Evolutionary conservation across 2,329 filamentous ascomycete genomes (phyloP), one percentile per base, ranked within the genome.

Genomic region (Sarocladiaceae sp.): DNA sequence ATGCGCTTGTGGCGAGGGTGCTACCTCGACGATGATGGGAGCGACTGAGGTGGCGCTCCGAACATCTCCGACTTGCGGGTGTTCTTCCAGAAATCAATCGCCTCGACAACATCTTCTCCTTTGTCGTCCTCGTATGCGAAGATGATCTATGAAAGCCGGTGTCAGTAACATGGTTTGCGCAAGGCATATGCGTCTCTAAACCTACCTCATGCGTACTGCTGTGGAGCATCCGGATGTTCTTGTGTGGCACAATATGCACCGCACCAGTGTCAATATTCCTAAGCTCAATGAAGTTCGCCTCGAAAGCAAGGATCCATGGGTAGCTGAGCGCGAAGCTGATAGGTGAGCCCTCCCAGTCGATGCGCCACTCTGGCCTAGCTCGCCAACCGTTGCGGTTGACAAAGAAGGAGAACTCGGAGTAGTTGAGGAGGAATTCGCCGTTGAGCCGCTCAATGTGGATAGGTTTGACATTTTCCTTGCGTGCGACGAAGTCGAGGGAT

Each of bases 381-480:
- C 93, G 82, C 93, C 93, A 98, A 29, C 93, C 93, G 63, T 98
- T 97, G 57, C 93, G 82, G 66, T 98, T 97, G 60, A 98, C 93
- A 58, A 97, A 98, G 78, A 98, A 98, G 11, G 88, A 95, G 66
- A 96, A 98, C 63, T 98, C 93, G 4, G 88, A 93, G 68, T 98
- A 98, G 66, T 96, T 97, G 51, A 98, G 82, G 54, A 98, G 66
- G 73, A 98, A 98, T 61, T 98, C 93, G 62, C 91, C 90, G 54
- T 94, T 94, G 60, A 97, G 83, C 35, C 93, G 85, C 65, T 98
- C 94, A 53, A 98, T 97, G 58, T 97, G 91, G 51, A 98, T 94
- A 3, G 93, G 91, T 62, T 87, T 89, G 57, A 93, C 88, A 56
- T 88, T 88, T 65, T 97, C 91, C 62, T 93, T 93, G 47, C 89